Evolutionary conservation across 2,329 filamentous ascomycete genomes (phyloP), one percentile per base, ranked within the genome.

Genomic region (Rhinocladiella similis): DNA sequence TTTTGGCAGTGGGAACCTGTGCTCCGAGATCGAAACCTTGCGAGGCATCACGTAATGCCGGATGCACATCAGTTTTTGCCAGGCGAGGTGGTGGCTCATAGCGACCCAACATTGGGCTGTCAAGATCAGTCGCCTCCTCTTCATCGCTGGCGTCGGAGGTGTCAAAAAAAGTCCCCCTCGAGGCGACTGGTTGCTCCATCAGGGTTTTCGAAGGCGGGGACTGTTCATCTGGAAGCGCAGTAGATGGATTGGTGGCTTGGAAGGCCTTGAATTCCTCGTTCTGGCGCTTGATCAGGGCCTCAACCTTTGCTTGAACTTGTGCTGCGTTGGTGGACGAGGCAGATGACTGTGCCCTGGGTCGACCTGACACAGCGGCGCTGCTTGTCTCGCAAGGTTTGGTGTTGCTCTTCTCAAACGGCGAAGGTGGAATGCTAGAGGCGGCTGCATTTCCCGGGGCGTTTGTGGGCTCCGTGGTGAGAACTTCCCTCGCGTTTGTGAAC

Each of bases 21-120:
- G 52, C 53, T 13, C 56, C 56, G 33, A 64, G 61, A 45, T 63
- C 58, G 22, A 63, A 64, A 13, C 47, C 50, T 38, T 67, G 66
- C n/a, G 66, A 66, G 20, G 63, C 68, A 19, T 71, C 67, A 18
- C 72, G 69, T 22, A 74, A 66, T 7, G 73, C 68, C 14, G 73
- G 70, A 52, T 74, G 72, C 9, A 73, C 66, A 46, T 69, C 69
- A 47, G 73, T 66, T 16, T 68, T 66, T 29, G 66, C 63, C 18
- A 61, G n/a, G 5, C 50, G 54, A 29, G 61, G 60, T 35, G 52
- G 25, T 14, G 56, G 50, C 33, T 62, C 53, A 42, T 57, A 53
- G 35, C 56, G 47, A 29, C 56, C 59, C 48, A 62, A 45, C 56
- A 62, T 62, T 10, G 59, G 59, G 39, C 56, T 62, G 5, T 69